Evolutionary conservation across 352 stramenopile genomes (phyloP).

Genomic region (Globisporangium nodosum): DNA sequence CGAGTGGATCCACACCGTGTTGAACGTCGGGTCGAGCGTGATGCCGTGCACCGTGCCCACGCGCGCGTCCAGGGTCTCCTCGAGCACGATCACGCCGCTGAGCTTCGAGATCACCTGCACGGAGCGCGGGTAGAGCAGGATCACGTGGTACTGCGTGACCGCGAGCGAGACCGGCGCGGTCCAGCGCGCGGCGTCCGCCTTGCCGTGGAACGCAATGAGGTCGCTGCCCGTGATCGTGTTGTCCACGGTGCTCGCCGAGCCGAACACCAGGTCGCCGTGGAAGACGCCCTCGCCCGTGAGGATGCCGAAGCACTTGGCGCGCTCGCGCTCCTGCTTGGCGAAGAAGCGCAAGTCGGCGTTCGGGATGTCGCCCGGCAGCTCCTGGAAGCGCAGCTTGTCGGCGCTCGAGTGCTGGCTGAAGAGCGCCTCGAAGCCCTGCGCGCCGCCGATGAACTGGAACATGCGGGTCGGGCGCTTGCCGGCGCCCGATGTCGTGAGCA

Average conservation of each 20-base stretch:
- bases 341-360: conserved; percentile 78
- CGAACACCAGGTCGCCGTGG: conserved; percentile 84
- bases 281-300: conserved; percentile 89
- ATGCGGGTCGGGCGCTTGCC: conserved; percentile 85
- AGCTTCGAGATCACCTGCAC: conserved; percentile 87
- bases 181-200: conserved; percentile 49
- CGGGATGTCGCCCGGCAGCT: conserved; percentile 83
- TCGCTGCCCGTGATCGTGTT: conserved; percentile 76
- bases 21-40: conserved; percentile 66
- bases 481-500: conserved; percentile 80
- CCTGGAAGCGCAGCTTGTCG: conserved; percentile 84
- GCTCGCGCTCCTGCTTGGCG: conserved; percentile 71
- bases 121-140: conserved; percentile 79
- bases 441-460: conserved; percentile 87
- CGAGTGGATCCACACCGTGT: conserved; percentile 82
- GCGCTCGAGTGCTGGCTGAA: conserved; percentile 82
- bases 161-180: conserved; percentile 77
- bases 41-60: conserved; percentile 69
- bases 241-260: conserved; percentile 64
- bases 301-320: conserved; percentile 86
- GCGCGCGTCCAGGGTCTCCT: conserved; percentile 74
- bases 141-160: conserved; percentile 91
- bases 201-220: conserved; percentile 65
- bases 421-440: conserved; percentile 69
- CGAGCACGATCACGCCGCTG: conserved; percentile 81